Percentiles rank a stretch among this genome's conserved stretches.
These are phyloP conservation scores for Saturnispora serradocipensis DNA, from an alignment of 805 yeast genomes.

Conservation along the genomic window DNA sequence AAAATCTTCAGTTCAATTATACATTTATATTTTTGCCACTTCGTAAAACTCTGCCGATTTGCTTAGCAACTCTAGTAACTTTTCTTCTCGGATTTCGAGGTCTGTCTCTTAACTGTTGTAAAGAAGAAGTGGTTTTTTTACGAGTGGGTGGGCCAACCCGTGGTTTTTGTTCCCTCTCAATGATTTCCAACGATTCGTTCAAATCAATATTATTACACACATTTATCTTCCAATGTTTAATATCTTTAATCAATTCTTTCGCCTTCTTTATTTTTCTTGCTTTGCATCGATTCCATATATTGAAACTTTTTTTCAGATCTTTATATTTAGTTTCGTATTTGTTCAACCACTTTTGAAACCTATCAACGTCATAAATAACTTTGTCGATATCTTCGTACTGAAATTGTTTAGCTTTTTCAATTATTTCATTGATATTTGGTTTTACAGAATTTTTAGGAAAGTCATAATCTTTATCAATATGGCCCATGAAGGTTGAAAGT, in stretches of 20 bases:
- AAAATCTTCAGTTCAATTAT: not conserved
- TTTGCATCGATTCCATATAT: slow-evolving; percentile 1
- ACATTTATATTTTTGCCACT: slow-evolving; percentile 1
- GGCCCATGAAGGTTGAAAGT: slow-evolving; percentile 4
- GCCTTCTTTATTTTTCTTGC: slow-evolving; percentile 2
- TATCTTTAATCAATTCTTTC: not conserved
- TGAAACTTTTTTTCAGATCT: not conserved
- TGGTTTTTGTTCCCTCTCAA: not conserved
- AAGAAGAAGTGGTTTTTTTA: not conserved
- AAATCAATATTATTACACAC: not conserved
- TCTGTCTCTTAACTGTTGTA: not conserved
- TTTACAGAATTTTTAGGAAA: slow-evolving; percentile 10
- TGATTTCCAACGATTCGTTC: not conserved
- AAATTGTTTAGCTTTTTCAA: slow-evolving; percentile 19
- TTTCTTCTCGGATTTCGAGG: slow-evolving; percentile 1
- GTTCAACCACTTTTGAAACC: slow-evolving; percentile 19
- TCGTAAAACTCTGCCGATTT: not conserved
- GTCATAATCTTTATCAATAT: not conserved
- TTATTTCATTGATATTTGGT: slow-evolving; percentile 21
- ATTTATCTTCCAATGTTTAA: not conserved
- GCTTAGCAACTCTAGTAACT: slow-evolving; percentile 5
- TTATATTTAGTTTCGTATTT: not conserved
- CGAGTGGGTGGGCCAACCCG: not conserved
- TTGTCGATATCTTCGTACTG: slow-evolving; percentile 23
- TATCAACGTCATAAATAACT: slow-evolving; percentile 26